These are phyloP conservation scores for Globisporangium lucens DNA, from an alignment of 352 stramenopile species.

Conservation along the genomic window DNA sequence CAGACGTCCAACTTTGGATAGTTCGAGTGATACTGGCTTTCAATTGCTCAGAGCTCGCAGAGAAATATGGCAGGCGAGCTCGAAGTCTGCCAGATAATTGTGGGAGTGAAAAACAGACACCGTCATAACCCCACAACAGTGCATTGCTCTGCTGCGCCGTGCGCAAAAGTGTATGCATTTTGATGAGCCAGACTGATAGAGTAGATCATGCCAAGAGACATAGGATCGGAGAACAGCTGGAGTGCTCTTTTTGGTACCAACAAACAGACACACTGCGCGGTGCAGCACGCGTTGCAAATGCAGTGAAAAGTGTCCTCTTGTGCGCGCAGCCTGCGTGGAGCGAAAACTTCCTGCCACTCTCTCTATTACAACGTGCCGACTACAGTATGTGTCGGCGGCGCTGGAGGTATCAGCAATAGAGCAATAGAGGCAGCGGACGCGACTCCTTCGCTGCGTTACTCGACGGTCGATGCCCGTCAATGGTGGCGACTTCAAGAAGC, in stretches of 20 bases:
- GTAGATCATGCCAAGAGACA: neutral
- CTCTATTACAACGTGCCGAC: neutral
- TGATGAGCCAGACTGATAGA: too few species aligned
- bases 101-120: too few species aligned
- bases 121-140: too few species aligned
- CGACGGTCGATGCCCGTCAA: neutral
- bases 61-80: too few species aligned
- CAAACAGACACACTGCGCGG: neutral
- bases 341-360: neutral
- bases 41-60: neutral
- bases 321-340: neutral
- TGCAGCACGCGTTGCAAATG: neutral
- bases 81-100: too few species aligned
- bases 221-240: slow-evolving; percentile 5
- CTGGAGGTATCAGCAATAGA: slow-evolving; percentile 1
- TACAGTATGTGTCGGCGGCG: neutral
- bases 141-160: too few species aligned
- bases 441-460: neutral
- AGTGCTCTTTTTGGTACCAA: neutral
- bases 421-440: neutral
- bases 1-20: slow-evolving; percentile 6
- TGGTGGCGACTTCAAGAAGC: neutral
- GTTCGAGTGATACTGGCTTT: neutral
- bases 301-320: neutral
- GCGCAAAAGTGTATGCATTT: too few species aligned